A percentile compares a stretch with the other conserved stretches of the same genome.
Conservation (phyloP, 352 stramenopile species). For the Aphanomyces invadans region DNA sequence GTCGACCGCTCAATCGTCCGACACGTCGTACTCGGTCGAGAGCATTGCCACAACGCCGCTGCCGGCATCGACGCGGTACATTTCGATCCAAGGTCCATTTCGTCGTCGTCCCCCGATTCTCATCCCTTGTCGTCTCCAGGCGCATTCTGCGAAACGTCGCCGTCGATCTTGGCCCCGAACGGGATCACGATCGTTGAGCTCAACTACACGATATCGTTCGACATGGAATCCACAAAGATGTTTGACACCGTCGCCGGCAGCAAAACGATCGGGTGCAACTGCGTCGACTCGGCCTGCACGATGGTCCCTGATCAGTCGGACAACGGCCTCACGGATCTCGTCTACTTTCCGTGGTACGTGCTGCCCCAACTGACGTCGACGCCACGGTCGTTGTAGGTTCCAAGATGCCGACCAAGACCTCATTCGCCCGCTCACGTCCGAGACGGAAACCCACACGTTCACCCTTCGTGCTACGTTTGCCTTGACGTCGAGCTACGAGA, state of each 20-base stretch:
- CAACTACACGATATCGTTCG: conserved; percentile 18
- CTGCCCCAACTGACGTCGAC: neutral
- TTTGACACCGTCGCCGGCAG: conserved; percentile 15
- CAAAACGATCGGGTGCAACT: conserved; percentile 3
- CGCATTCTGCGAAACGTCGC: neutral
- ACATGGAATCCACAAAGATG: conserved; percentile 8
- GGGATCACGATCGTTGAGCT: neutral
- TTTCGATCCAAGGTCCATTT: conserved; percentile 19
- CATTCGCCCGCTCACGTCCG: neutral
- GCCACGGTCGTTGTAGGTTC: neutral
- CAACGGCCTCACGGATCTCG: neutral
- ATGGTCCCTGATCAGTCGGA: conserved; percentile 12
- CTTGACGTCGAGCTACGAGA: neutral
- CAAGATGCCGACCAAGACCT: conserved; percentile 15
- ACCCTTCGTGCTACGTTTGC: conserved; percentile 1
- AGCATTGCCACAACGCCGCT: neutral
- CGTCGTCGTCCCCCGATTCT: no score
- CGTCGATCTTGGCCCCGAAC: neutral
- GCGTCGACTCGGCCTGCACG: neutral
- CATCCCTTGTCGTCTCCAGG: conserved; percentile 6
- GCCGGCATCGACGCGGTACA: conserved; percentile 13
- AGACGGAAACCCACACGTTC: conserved; percentile 12
- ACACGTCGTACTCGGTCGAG: neutral
- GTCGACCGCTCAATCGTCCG: neutral
- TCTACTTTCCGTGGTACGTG: conserved; percentile 21